These are phyloP conservation scores for Russula sp. DNA, from an alignment of 768 basidiomycete genomes.

Conservation along the genomic window DNA sequence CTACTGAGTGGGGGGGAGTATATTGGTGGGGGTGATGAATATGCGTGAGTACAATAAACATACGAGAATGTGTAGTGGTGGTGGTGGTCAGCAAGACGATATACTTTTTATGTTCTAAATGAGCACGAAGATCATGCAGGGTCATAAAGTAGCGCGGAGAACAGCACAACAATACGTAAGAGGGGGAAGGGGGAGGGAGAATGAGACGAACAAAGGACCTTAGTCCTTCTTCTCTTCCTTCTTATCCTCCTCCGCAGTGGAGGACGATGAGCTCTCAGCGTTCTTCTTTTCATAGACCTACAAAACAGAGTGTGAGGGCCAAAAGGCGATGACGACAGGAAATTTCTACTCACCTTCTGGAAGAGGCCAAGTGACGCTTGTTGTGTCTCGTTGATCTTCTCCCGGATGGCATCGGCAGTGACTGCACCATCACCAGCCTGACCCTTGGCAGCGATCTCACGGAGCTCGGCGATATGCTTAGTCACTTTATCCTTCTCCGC, in stretches of 20 bases:
- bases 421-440: conserved; percentile 78
- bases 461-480: conserved; percentile 79
- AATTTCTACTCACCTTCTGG: conserved; percentile 58
- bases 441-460: conserved; percentile 85
- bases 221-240: conserved; percentile 84
- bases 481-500: conserved; percentile 92
- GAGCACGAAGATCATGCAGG: conserved; percentile 10
- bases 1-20: conserved; percentile 24
- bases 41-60: conserved; percentile 22
- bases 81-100: conserved; percentile 6
- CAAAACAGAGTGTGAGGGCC: not conserved
- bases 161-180: not conserved
- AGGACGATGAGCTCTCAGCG: conserved; percentile 49
- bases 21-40: conserved; percentile 4
- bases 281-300: conserved; percentile 83
- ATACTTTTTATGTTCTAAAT: conserved; percentile 24
- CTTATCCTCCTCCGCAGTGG: conserved; percentile 33
- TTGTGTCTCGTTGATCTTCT: conserved; percentile 91
- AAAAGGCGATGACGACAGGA: not conserved
- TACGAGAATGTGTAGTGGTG: conserved; percentile 17
- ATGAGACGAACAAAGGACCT: conserved; percentile 22
- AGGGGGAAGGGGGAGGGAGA: not conserved
- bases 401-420: conserved; percentile 82
- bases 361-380: conserved; percentile 93
- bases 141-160: conserved; percentile 13